Conservation (phyloP, 2,329 filamentous ascomycete genomes). For the Penicillium sumatraense region DNA sequence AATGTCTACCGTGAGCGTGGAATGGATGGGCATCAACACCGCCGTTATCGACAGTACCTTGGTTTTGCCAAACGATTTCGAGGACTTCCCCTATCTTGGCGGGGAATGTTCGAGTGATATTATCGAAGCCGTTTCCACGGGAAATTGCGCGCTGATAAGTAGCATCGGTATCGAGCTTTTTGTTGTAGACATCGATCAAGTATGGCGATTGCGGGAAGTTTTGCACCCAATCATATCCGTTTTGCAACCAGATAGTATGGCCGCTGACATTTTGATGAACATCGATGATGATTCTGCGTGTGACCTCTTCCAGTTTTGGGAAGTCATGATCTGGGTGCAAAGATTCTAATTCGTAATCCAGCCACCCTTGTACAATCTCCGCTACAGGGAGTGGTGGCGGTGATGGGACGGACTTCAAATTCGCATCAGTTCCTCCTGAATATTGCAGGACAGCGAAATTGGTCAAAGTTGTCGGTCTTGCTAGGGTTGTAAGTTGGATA, state of each 20-base stretch:
- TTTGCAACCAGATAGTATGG: slow-evolving; percentile 38
- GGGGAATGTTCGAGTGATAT: slow-evolving; percentile 44
- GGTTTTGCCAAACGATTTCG: slow-evolving; percentile 50
- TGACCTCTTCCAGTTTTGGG: slow-evolving; percentile 48
- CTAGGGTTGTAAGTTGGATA: slow-evolving; percentile 39
- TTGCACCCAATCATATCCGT: slow-evolving; percentile 54
- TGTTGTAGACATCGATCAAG: slow-evolving; percentile 52
- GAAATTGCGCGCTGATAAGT: slow-evolving; percentile 40
- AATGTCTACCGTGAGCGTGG: slow-evolving; percentile 53
- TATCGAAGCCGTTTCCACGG: slow-evolving; percentile 45
- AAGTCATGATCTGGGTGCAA: slow-evolving; percentile 13
- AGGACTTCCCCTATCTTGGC: slow-evolving; percentile 52
- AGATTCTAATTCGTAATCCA: slow-evolving; percentile 31
- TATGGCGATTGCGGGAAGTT: slow-evolving; percentile 44
- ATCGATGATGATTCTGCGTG: slow-evolving; percentile 55
- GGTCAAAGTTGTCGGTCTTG: slow-evolving; percentile 29
- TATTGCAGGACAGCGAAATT: slow-evolving; percentile 33
- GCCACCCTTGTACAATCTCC: slow-evolving; percentile 2
- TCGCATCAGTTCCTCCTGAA: not conserved
- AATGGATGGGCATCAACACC: slow-evolving; percentile 49
- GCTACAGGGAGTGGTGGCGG: slow-evolving; percentile 10
- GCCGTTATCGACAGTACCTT: slow-evolving; percentile 30
- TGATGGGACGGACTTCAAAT: slow-evolving; percentile 4
- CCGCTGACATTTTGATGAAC: slow-evolving; percentile 34
- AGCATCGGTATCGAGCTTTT: slow-evolving; percentile 44